phyloP scores from a whole-genome alignment of 164 flowering plant species.

The Chloranthus sessilifolius region DNA sequence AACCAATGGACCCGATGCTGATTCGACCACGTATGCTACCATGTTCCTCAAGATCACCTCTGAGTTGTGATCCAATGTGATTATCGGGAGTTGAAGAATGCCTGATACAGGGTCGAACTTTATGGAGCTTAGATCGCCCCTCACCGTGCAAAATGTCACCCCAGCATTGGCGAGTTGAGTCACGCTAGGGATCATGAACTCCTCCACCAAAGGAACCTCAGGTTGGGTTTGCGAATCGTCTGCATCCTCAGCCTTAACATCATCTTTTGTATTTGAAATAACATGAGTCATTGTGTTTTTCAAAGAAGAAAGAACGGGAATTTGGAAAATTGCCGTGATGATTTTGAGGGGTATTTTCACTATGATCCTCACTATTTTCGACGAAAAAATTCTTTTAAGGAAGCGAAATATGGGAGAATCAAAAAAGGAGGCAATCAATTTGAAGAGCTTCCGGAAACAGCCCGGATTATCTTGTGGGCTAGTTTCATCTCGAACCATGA shows the following conservation, averaged over 20 bases:
- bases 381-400: too few species aligned
- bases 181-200: constrained; percentile 16
- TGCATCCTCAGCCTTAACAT: not conserved
- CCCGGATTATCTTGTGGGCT: not conserved
- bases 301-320: too few species aligned
- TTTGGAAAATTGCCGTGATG: too few species aligned
- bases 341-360: too few species aligned
- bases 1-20: constrained; percentile 15
- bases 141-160: not conserved
- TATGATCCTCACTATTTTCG: too few species aligned
- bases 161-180: constrained; percentile 11
- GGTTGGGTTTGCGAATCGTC: not conserved
- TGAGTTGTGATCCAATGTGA: constrained; percentile 13
- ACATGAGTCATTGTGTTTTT: not conserved
- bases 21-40: constrained; percentile 23
- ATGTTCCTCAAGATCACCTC: constrained; percentile 22
- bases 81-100: constrained; percentile 15
- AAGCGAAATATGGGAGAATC: too few species aligned
- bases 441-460: not conserved
- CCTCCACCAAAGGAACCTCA: constrained; percentile 15
- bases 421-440: too few species aligned
- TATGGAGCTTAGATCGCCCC: constrained; percentile 11
- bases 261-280: not conserved
- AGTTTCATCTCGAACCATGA: not conserved
- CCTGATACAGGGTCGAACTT: constrained; percentile 12